Percentiles rank a stretch among this genome's conserved stretches.
These are phyloP conservation scores for Dichotomocladium elegans DNA, from an alignment of 371 early-diverging fungal genomes.

Conservation along the genomic window DNA sequence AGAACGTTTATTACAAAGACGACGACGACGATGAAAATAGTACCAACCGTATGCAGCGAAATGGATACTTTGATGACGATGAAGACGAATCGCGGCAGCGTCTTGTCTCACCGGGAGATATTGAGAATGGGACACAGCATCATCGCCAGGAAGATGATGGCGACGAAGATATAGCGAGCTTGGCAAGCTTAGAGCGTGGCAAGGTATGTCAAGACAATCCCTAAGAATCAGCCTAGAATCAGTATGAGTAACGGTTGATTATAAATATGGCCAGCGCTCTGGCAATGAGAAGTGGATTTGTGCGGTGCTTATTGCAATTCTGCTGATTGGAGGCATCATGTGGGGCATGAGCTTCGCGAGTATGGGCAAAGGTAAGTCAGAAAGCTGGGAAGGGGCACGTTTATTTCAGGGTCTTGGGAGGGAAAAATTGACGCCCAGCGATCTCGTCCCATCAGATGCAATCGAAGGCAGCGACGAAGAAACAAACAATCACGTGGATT, in stretches of 20 bases:
- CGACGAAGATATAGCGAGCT: neutral
- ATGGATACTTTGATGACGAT: constrained; percentile 10
- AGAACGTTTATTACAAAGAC: constrained; percentile 14
- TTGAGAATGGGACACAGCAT: constrained; percentile 7
- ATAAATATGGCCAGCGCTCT: neutral
- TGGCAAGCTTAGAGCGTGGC: constrained; percentile 4
- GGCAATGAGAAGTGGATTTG: constrained; percentile 15
- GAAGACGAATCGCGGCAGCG: constrained; percentile 11
- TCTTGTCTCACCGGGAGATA: constrained; percentile 9
- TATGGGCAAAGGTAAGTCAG: constrained; percentile 16
- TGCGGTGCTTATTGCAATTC: constrained; percentile 6
- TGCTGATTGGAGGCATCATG: constrained; percentile 13
- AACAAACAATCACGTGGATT: constrained; percentile 27
- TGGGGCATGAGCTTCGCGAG: constrained; percentile 13
- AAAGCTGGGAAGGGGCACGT: too few species aligned
- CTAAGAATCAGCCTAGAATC: neutral
- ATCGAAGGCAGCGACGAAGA: neutral
- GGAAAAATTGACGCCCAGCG: neutral
- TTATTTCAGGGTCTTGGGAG: neutral
- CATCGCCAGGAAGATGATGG: neutral
- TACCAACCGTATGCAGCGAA: constrained; percentile 3
- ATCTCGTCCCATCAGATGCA: neutral
- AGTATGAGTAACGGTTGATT: neutral
- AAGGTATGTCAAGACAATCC: neutral
- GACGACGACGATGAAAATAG: constrained; percentile 13